A percentile compares a stretch with the other conserved stretches of the same genome.
phyloP scores from a whole-genome alignment of 345 rosid genomes.

The Syzygium aromaticum region DNA sequence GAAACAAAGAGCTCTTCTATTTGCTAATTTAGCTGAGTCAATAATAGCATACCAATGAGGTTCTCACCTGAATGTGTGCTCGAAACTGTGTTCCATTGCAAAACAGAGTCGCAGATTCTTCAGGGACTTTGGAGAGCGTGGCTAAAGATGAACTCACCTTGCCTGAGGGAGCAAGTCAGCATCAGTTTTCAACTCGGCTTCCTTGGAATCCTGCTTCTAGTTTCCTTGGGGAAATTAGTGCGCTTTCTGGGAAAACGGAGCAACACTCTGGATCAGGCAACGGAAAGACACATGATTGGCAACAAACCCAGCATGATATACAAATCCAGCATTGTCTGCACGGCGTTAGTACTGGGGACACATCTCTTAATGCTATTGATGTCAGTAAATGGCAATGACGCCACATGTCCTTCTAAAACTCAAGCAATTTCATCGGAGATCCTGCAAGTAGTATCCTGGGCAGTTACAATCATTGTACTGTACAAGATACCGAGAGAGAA shows the following conservation, averaged over 20 bases:
- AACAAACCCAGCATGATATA: conserved; percentile 28
- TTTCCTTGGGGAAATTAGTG: conserved; percentile 11
- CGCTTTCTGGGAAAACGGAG: conserved; percentile 16
- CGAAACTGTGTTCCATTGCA: not conserved
- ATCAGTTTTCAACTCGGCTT: conserved; percentile 37
- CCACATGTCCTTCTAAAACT: conserved; percentile 32
- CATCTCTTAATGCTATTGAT: conserved; percentile 40
- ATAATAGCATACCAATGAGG: not conserved
- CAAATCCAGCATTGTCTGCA: conserved; percentile 35
- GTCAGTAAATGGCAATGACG: conserved; percentile 18
- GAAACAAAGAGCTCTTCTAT: not conserved
- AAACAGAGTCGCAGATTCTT: conserved; percentile 24
- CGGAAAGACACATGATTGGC: conserved; percentile 16
- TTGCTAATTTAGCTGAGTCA: not conserved
- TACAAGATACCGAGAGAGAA: conserved; percentile 20
- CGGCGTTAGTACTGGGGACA: conserved; percentile 27
- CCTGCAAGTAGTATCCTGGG: conserved; percentile 42
- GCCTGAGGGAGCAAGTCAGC: conserved; percentile 54
- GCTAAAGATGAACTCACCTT: conserved; percentile 29
- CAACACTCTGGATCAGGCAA: conserved; percentile 14
- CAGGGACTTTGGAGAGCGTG: conserved; percentile 13
- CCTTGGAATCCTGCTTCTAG: conserved; percentile 31
- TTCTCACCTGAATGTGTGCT: not conserved
- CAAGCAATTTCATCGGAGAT: conserved; percentile 39
- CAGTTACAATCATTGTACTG: conserved; percentile 20